Base-by-base conservation (phyloP, 2,329 filamentous ascomycete species). In the Trichoderma sp. region DNA sequence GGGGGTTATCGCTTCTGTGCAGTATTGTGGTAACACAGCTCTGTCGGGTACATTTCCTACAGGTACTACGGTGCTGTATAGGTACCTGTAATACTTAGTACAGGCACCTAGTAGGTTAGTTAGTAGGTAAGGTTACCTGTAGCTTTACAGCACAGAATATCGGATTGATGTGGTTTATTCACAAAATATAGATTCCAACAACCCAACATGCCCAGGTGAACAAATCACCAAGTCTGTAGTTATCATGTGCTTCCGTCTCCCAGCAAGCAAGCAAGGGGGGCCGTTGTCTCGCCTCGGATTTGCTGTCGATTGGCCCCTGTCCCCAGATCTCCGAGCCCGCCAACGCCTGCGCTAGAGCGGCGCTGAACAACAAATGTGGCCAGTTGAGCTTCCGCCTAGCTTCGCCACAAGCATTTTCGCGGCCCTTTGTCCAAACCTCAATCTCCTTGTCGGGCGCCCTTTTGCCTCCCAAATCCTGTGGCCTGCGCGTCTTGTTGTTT, bases 391-490 rank as follows among this genome's bases (percentile, higher is more conserved):
- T 59, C 53, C 64, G 37, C 53, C 27, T 34, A 52, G 52, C 66
- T 72, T 69, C 70, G 72, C 72, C 72, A 72, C 72, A 56, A 34
- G 60, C 67, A 53, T 52, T 69, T 65, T 72, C 71, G 72, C 70
- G 72, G 70, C 70, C 72, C 39, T 22, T 64, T 64, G 59, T 42
- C 58, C 29, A 67, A 53, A 32, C 56, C 9, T 48, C 42, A 22
- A 48, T 67, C n/a, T 29, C 59, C 13, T 34, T 29, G 34, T 53
- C 13, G 19, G 19, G 27, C 9, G 52, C 34, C 29, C 48, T 56
- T 68, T 50, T 53, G 68, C 69, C 65, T 50, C 68, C 68, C 22
- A 42, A 25, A 39, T 57, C 37, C 27, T 54, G 57, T 32, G 35
- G 25, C 39, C 45, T 64, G 32, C 63, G 42, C 27, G 52, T 64